Base-by-base conservation (phyloP, 208 protist species). In the Leptomonas pyrrhocoris region DNA sequence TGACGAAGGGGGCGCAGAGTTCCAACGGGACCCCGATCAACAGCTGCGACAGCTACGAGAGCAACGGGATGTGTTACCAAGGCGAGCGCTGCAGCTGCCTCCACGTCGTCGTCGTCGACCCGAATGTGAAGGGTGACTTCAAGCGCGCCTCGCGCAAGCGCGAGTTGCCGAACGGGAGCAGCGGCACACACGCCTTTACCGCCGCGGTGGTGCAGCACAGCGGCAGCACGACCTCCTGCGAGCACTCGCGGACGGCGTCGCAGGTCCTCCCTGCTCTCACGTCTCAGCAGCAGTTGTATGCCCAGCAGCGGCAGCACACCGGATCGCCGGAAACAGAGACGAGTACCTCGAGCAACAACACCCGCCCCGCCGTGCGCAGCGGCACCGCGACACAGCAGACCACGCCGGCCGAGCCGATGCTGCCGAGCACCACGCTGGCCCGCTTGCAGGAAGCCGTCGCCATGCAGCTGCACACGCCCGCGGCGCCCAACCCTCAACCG, bases 11-110 rank as follows among this genome's bases (percentile, higher is more conserved):
- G 30, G 43, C 50, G 53, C 15, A 25, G 25, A 48, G 16, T 48
- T 11, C 5, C 38, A 46, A 53, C 25, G 38, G 9, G 23, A 16
- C 21, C 40, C 43, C 31, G 34, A 63, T 59, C 30, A 65, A 15
- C 45, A 46, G 62, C 54, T 72, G 62, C 40, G 69, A 75, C 30
- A 45, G 61, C 60, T 74, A 74, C 42, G 69, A 74, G 49, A 68
- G 46, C 31, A 55, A 95, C 66, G 77, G 84, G 36, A 85, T 93
- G 61, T 95, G 90, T 82, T 82, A 86, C 65, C 81, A 79, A 19
- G 87, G 84, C 43, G 79, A 85, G 73, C 59, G 74, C 56, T 90
- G 90, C 67, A 79, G 78, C 71, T 91, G 86, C 55, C 81, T 95
- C 36, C 90, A 95, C 72, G 59, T 76, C 55, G 69, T 92, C 18